Evolutionary conservation across 805 yeast species (phyloP), one percentile per base, ranked within the genome.

Genomic region (Candida coquimbonensis): DNA sequence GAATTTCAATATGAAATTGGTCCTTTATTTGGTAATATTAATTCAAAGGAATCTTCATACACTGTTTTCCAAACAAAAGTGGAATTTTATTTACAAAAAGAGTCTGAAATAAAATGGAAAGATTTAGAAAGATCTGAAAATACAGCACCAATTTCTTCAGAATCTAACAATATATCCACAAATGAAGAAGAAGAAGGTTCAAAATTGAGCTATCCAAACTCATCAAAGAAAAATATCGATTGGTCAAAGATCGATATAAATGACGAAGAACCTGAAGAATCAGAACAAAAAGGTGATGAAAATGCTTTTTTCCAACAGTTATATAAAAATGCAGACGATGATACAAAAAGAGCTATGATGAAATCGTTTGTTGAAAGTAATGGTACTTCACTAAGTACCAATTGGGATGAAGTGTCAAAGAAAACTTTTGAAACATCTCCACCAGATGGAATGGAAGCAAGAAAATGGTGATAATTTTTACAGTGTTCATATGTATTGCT

Each of bases 271-370:
- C 70, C 68, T 3, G 75, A 74, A 4, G 70, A 68, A 14, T 73
- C 67, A 25, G 69, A 70, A 0, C 8, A 13, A 5, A 70, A 69
- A 13, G 35, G 38, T 27, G 77, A 74, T 24, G 78, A 79, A 3
- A 78, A 80, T 49, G 81, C 72, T 1, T 90, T 93, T 56, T 93
- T 93, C 67, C 76, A 79, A 54, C 72, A 79, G 51, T 59, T 93
- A 11, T 93, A 84, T 65, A 73, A 74, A 26, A 81, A 75, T 52
- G 91, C 95, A 0, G 95, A 89, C 60, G 93, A 85, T 8, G 96
- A 93, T 56, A 83, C 95, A 1, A 72, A 71, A 53, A 72, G 95
- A 43, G 99, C 99, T 2, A 93, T 93, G 98, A 84, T 87, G 95
- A 93, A 93, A 67, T 87, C 96, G 44, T 93, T 77, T 57, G 72